A percentile compares a stretch with the other conserved stretches of the same genome.
Conservation (phyloP, 2,329 filamentous ascomycete species). For the Dactylellina drechsleri region DNA sequence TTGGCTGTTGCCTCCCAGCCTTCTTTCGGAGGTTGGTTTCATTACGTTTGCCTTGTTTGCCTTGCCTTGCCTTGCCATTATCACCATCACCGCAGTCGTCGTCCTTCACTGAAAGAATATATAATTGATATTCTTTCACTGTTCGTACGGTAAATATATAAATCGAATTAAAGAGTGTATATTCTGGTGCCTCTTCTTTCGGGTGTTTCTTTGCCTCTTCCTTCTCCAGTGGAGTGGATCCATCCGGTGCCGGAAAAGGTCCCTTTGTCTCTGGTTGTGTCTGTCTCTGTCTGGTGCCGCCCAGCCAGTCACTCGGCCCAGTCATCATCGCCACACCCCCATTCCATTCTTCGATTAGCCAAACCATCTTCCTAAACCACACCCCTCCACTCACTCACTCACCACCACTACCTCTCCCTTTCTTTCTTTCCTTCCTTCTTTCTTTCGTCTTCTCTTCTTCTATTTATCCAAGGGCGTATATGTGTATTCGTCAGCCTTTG, state of each 20-base stretch:
- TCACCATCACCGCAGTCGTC: too few species aligned
- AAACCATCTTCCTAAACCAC: slow-evolving; percentile 3
- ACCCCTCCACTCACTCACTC: slow-evolving; percentile 43
- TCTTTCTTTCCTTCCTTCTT: slow-evolving; percentile 9
- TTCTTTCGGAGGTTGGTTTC: slow-evolving; percentile 29
- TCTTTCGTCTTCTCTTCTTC: neutral
- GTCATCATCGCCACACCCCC: too few species aligned
- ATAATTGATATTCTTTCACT: too few species aligned
- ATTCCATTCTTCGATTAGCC: too few species aligned
- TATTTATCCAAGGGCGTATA: neutral
- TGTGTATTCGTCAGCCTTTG: slow-evolving; percentile 51
- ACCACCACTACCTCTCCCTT: slow-evolving; percentile 37
- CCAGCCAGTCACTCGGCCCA: slow-evolving; percentile 32
- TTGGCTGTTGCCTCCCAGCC: slow-evolving; percentile 12
- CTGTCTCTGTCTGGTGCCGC: too few species aligned
- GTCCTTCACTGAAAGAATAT: too few species aligned
- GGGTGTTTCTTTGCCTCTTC: neutral
- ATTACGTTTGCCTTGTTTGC: neutral
- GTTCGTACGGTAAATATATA: too few species aligned
- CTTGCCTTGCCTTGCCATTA: too few species aligned
- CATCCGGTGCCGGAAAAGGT: slow-evolving; percentile 39
- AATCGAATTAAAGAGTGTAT: too few species aligned
- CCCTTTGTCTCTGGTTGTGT: neutral
- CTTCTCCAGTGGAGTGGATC: slow-evolving; percentile 15
- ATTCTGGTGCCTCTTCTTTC: too few species aligned